Evolutionary conservation across 495 filamentous ascomycete species (phyloP), one percentile per base, ranked within the genome.

Genomic region (Astrothelium macrocarpum): DNA sequence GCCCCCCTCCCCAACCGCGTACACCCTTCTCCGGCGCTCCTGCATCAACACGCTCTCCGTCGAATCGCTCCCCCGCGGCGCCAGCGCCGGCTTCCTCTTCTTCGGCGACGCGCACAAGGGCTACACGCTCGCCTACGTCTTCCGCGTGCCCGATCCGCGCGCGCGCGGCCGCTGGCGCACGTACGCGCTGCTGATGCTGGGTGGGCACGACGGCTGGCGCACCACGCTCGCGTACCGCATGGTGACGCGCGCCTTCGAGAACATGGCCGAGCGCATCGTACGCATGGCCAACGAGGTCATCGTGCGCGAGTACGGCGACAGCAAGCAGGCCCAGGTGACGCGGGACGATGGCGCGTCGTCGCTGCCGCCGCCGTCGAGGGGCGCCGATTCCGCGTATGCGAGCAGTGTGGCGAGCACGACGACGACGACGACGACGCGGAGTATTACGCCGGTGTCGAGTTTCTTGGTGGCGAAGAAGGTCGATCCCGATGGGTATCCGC

Each of bases 121-220:
- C 53, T 95, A 93, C 75, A 95, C 92, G 2, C 93, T 93, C 12
- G 92, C 92, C 63, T 95, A 90, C 73, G 87, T 95, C 69, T 96
- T 97, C 72, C 90, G 90, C 26, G 87, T 96, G 11, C 85, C 87
- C 20, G 92, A 97, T 72, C 82, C 91, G 25, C 87, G 91, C 76
- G 91, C 92, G 20, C 90, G 92, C 39, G 92, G 92, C 49, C 85
- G 89, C 65, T 84, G 87, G 67, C 85, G 92, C 64, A 87, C 89
- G 46, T 97, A 97, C 74, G 91, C 92, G 46, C 81, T 97, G 49
- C 78, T 96, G 58, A 90, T 89, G n/a, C 84, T 96, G 31, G 81
- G 78, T 20, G 81, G 82, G 10, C 80, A 90, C 68, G 88, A 88
- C 62, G 83, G 90, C 64, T 83, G 86, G 59, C 78, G 85, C 29